Percentiles rank a stretch among this genome's conserved stretches.
Evolutionary conservation across 306 rosid species (phyloP).

Genomic region (Vigna unguiculata): DNA sequence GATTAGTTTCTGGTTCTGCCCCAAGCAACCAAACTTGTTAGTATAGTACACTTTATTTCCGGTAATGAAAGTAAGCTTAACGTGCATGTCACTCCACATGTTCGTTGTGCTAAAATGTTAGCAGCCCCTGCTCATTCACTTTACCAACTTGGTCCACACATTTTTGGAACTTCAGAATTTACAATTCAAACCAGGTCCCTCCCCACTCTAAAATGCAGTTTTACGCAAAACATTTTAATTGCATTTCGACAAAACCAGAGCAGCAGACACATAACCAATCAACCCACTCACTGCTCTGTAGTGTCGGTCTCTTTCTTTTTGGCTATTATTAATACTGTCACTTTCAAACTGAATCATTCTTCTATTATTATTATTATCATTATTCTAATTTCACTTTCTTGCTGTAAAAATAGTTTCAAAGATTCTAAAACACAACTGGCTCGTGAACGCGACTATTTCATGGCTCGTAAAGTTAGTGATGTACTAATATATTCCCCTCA

Average conservation of each 20-base stretch:
- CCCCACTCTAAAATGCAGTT: neutral
- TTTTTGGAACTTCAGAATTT: conserved; percentile 15
- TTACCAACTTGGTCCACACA: conserved; percentile 48
- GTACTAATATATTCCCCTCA: conserved; percentile 13
- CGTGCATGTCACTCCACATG: conserved; percentile 49
- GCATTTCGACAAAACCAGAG: conserved; percentile 8
- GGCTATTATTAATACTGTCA: conserved; percentile 21
- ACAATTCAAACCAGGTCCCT: conserved; percentile 9
- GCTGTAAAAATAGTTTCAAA: conserved; percentile 41
- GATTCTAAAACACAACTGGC: conserved; percentile 53
- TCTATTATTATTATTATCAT: conserved; percentile 46
- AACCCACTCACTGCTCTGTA: conserved; percentile 16
- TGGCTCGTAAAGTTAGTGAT: conserved; percentile 21
- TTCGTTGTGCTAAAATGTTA: conserved; percentile 34
- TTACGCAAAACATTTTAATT: conserved; percentile 2
- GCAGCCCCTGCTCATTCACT: conserved; percentile 33
- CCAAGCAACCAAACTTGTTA: conserved; percentile 25
- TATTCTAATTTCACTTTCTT: conserved; percentile 45
- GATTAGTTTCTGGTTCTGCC: too few relatives aligned
- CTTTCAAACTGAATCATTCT: conserved; percentile 51
- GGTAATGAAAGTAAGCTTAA: conserved; percentile 40
- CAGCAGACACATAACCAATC: neutral
- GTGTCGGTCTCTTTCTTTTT: conserved; percentile 23
- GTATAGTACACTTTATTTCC: neutral
- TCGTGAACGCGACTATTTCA: conserved; percentile 51